Base-by-base conservation (phyloP, 2,329 filamentous ascomycete genomes). In the Passalora sequoiae region DNA sequence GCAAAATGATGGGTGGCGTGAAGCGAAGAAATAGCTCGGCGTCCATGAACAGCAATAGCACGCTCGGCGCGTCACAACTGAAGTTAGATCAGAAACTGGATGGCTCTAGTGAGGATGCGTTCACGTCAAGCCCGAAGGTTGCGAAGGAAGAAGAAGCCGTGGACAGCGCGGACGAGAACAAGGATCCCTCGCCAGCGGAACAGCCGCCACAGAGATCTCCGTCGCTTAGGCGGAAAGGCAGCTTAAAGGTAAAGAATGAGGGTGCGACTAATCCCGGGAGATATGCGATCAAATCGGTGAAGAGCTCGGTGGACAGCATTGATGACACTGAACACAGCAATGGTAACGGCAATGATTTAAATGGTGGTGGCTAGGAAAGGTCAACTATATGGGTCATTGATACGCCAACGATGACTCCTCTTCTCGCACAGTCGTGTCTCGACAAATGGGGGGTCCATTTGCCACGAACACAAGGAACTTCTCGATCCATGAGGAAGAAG, bases 1-100 rank as follows among this genome's bases (percentile, higher is more conserved):
- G 92, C 66, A 74, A 96, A 56, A 80, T 86, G 52, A 53, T 54
- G 12, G 43, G 48, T 27, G 60, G 66, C 36, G 61, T 61, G 9
- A 69, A 70, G 40, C 68, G 73, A 45, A 63, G 72, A 21, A 72
- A 67, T 41, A 68, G 58, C 37, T 59, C 54, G 22, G 55, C 53
- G 1, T 56, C 55, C 4, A 43, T 55, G 17, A 47, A 47, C 21
- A 53, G 48, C 24, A 52, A 58, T 21, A 51, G 49, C 48, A 43
- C 52, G 17, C 41, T 52, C 13, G 57, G 55, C 22, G 43, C 43
- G n/a, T 44, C 45, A 10, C 22, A 29, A 6, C 17, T 21, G 10
- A 25, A 37, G 21, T 39, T 38, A 22, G 50, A 36, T 6, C n/a
- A n/a, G n/a, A 36, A 50, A 10, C 35, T 53, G 3, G 53, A 58